A percentile compares a stretch with the other conserved stretches of the same genome.
These are phyloP conservation scores for Biscogniauxia sp. DNA, from an alignment of 2,329 filamentous ascomycete genomes.

Conservation along the genomic window DNA sequence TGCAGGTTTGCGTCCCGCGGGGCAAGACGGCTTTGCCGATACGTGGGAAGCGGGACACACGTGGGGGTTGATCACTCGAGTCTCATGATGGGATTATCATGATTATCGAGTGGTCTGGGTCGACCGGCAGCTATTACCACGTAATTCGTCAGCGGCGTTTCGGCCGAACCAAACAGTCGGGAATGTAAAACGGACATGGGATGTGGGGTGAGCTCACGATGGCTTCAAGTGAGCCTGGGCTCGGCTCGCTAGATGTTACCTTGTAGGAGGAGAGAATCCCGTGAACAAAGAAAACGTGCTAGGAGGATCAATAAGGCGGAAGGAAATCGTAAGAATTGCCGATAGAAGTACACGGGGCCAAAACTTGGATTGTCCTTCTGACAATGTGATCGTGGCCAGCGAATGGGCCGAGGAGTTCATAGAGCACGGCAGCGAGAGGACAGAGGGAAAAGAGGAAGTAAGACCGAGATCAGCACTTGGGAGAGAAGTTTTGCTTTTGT, in stretches of 20 bases:
- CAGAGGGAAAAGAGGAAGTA: neutral
- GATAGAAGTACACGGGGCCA: neutral
- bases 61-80: neutral
- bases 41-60: neutral
- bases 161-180: neutral
- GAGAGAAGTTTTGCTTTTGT: neutral
- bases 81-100: neutral
- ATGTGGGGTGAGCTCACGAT: neutral
- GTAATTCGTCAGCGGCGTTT: neutral
- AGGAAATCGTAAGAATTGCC: neutral
- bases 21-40: neutral
- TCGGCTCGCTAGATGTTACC: neutral
- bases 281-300: neutral
- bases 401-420: neutral
- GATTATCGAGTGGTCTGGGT: neutral
- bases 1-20: too few species aligned
- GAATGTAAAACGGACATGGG: neutral
- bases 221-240: neutral
- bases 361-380: neutral
- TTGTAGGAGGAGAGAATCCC: neutral
- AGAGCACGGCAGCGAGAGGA: neutral
- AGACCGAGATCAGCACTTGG: neutral
- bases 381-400: neutral
- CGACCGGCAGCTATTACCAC: neutral
- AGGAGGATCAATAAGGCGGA: neutral